phyloP scores from a whole-genome alignment of 306 rosid genomes.

The Fagus sylvatica region DNA sequence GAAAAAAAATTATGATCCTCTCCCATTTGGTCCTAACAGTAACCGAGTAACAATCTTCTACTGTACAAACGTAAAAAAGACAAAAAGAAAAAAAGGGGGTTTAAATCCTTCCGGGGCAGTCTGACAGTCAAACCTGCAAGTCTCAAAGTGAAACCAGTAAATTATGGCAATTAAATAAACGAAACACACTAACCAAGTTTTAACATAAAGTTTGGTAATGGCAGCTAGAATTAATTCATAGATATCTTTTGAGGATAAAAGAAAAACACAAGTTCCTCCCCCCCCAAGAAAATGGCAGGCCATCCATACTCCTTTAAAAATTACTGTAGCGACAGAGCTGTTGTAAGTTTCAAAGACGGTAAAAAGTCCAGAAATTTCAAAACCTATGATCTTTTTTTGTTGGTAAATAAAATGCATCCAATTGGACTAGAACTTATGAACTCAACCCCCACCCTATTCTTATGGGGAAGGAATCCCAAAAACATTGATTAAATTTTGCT shows the following conservation, averaged over 20 bases:
- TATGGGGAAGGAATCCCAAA: no score
- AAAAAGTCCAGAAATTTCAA: neutral
- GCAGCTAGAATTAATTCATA: neutral
- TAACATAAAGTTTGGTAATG: neutral
- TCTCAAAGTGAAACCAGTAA: neutral
- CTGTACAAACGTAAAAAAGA: neutral
- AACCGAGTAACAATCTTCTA: neutral
- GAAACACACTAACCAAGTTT: neutral
- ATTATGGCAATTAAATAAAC: neutral
- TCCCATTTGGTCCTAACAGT: neutral
- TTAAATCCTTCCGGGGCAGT: neutral
- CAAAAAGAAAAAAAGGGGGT: neutral
- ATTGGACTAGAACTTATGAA: no score
- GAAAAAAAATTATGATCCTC: neutral
- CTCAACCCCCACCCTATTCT: no score
- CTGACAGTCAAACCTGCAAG: slow-evolving; percentile 1
- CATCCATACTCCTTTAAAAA: neutral
- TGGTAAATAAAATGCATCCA: no score
- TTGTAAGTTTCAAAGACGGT: neutral
- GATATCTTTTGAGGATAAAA: neutral
- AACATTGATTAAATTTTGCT: neutral
- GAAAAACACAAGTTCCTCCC: neutral
- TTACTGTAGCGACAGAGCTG: neutral
- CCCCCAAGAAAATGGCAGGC: neutral
- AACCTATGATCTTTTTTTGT: neutral